Evolutionary conservation across 164 flowering plant species (phyloP).

Genomic region (Liriodendron chinense): DNA sequence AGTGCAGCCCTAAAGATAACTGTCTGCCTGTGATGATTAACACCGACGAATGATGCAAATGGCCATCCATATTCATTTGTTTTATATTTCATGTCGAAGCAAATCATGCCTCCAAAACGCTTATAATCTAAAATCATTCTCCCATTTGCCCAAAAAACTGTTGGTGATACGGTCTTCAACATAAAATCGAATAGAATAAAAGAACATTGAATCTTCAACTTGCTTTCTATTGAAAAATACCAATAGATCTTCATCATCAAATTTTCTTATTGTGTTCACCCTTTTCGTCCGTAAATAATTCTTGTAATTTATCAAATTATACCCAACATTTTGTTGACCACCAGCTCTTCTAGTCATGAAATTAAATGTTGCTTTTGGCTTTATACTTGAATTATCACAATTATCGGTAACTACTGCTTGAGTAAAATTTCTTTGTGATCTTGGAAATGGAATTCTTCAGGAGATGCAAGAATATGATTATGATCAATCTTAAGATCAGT

Average conservation of each 20-base stretch:
- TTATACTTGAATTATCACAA: neutral
- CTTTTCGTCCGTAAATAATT: conserved; percentile 6
- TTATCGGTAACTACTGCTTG: neutral
- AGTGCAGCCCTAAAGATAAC: conserved; percentile 4
- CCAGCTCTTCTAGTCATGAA: neutral
- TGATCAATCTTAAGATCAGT: neutral
- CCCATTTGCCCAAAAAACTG: conserved; percentile 7
- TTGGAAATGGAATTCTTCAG: neutral
- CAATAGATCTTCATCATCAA: conserved; percentile 5
- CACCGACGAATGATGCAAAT: conserved; percentile 9
- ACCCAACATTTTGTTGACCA: neutral
- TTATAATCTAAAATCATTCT: conserved; percentile 7
- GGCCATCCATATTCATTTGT: neutral
- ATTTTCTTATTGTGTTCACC: neutral
- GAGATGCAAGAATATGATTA: neutral
- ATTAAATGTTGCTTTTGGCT: neutral
- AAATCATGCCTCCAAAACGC: conserved; percentile 11
- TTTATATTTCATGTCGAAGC: conserved; percentile 6
- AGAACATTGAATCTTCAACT: conserved; percentile 3
- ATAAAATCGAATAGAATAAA: conserved; percentile 1
- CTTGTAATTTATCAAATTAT: neutral
- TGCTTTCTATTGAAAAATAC: conserved; percentile 2
- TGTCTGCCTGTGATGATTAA: conserved; percentile 8
- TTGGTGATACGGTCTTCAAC: conserved; percentile 1
- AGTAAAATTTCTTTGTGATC: neutral